Percentiles rank a stretch among this genome's conserved stretches.
Conservation (phyloP, 768 basidiomycete genomes). For the Tricholoma furcatifolium region DNA sequence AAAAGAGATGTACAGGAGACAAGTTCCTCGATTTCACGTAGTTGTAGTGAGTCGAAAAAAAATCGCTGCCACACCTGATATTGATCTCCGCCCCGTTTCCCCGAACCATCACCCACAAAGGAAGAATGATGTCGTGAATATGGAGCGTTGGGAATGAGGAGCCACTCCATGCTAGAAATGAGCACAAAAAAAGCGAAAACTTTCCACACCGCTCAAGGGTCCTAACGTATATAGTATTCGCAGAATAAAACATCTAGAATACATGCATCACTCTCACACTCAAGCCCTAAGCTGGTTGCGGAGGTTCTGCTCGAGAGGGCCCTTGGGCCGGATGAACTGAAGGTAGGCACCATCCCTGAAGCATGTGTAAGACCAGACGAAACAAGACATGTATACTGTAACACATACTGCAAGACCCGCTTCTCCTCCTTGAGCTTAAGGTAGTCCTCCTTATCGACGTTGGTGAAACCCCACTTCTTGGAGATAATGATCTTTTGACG, state of each 20-base stretch:
- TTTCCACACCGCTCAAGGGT: background rate
- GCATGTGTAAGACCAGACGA: constrained; percentile 1
- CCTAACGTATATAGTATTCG: constrained; percentile 8
- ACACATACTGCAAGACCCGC: constrained; percentile 80
- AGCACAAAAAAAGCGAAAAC: background rate
- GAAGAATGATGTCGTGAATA: constrained; percentile 76
- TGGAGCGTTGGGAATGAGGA: constrained; percentile 42
- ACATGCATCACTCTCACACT: constrained; percentile 13
- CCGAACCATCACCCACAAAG: constrained; percentile 61
- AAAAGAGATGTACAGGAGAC: too few species aligned
- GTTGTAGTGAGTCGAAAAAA: too few species aligned
- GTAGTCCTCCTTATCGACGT: constrained; percentile 89
- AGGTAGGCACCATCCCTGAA: constrained; percentile 91
- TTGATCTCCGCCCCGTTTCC: constrained; percentile 77
- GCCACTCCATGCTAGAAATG: constrained; percentile 10
- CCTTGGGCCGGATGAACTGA: constrained; percentile 89
- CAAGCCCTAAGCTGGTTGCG: constrained; percentile 79
- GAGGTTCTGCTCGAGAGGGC: constrained; percentile 82
- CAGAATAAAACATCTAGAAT: constrained; percentile 14
- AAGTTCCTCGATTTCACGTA: too few species aligned
- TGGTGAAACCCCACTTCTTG: constrained; percentile 99
- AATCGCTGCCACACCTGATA: too few species aligned
- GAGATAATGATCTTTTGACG: constrained; percentile 96
- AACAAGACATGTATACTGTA: constrained; percentile 1
- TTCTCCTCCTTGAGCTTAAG: constrained; percentile 85